Base-by-base conservation (phyloP, 192 early-diverging fungal species). In the Backusella mclennaniae region DNA sequence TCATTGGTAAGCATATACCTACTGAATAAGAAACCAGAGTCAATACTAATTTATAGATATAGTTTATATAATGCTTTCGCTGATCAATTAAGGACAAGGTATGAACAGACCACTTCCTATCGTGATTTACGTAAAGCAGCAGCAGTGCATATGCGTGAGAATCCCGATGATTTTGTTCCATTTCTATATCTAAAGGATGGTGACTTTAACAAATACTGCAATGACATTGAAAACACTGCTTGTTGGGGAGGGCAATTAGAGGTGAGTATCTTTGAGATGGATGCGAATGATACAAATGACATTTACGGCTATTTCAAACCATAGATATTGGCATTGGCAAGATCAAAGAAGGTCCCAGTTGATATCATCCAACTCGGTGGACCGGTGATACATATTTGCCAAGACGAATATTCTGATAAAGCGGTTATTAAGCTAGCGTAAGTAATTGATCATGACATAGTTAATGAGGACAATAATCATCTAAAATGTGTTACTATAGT, bases 231-330 rank as follows among this genome's bases (percentile, higher is more conserved):
- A 76, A 76, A 79, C 21, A 95, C 96, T 0, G 94, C 96, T 1
- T 87, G 89, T 5, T 99, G 97, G 97, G 97, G 97, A 77, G 96
- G 97, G 9, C 93, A 99, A 73, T 85, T 92, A 19, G 97, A 99
- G 87, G 93, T 94, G 84, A 69, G 46, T 17, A n/a, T n/a, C 46
- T 44, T 42, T 39, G 9, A 17, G 0, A 44, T 44, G 15, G 6
- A n/a, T 49, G 19, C 29, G 56, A 31, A 33, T 17, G 44, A 38
- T 2, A 59, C 44, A 31, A 23, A 15, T 4, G 36, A 38, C 23
- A 63, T 63, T 63, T 59, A 29, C 26, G 7, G 9, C 11, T 4
- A 63, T 12, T 14, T 35, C 17, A 63, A 42, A 73, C n/a, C 63
- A 14, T 75, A 95, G 93, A 90, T 97, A 31, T 83, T 91, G 49